phyloP scores from a whole-genome alignment of 371 early-diverging fungal species.

The Rhizopus microsporus region DNA sequence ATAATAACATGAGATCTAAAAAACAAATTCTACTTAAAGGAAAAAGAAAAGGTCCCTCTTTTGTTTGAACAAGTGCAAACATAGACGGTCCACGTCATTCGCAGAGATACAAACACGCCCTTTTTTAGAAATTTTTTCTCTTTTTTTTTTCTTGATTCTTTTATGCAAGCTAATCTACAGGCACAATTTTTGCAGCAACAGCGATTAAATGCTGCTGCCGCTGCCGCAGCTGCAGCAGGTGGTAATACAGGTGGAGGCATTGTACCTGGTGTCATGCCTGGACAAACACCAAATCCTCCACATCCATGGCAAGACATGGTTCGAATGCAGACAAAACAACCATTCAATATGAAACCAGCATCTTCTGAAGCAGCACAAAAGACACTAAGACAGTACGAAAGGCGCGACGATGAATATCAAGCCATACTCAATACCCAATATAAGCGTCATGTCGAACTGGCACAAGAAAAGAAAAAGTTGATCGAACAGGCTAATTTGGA shows the following conservation, averaged over 20 bases:
- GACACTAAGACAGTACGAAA: slow-evolving; percentile 29
- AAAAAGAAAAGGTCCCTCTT: no score
- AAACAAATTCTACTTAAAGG: no score
- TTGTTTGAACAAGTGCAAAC: no score
- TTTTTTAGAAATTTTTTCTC: no score
- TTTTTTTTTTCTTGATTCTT: no score
- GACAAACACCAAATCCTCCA: neutral
- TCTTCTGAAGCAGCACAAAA: slow-evolving; percentile 11
- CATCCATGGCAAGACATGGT: neutral
- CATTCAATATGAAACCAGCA: slow-evolving; percentile 1
- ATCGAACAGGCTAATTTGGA: slow-evolving; percentile 36
- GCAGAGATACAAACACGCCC: no score
- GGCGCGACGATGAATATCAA: slow-evolving; percentile 41
- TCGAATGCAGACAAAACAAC: neutral
- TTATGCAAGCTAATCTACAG: no score
- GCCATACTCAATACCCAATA: slow-evolving; percentile 40
- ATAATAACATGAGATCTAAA: no score
- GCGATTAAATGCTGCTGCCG: slow-evolving; percentile 1
- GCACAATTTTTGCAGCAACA: slow-evolving; percentile 7
- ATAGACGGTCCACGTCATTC: no score
- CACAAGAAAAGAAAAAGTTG: slow-evolving; percentile 41
- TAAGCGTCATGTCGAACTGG: slow-evolving; percentile 42
- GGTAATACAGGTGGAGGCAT: neutral
- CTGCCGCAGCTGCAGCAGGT: neutral
- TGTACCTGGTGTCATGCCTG: no score